phyloP scores from a whole-genome alignment of 176 grass and related monocot genomes.

The Oryza brachyantha region DNA sequence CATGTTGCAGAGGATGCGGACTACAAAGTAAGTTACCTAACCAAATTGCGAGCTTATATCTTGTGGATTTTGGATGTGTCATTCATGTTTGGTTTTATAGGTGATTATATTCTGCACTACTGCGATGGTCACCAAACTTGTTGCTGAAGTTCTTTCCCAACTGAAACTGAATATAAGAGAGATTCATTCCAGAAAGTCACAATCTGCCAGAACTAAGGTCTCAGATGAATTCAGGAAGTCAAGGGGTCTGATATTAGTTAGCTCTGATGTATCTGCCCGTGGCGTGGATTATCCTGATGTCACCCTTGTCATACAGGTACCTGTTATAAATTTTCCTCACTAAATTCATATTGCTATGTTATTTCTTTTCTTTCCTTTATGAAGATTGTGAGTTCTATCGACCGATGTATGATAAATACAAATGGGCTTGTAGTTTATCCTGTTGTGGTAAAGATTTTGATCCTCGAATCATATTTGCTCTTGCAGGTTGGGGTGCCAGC shows the following conservation, averaged over 20 bases:
- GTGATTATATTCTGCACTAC: slow-evolving; percentile 97
- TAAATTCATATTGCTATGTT: neutral
- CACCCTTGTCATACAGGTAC: slow-evolving; percentile 79
- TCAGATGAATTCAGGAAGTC: slow-evolving; percentile 90
- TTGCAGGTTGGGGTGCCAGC: slow-evolving; percentile 71
- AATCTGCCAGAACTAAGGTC: slow-evolving; percentile 82
- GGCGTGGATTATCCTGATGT: slow-evolving; percentile 97
- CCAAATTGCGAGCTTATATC: slow-evolving; percentile 3
- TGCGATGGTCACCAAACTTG: slow-evolving; percentile 85
- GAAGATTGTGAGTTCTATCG: neutral
- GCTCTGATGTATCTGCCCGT: slow-evolving; percentile 94
- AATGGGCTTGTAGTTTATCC: neutral
- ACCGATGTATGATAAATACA: neutral
- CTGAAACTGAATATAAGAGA: slow-evolving; percentile 82
- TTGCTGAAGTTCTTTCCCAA: slow-evolving; percentile 64
- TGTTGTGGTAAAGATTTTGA: neutral
- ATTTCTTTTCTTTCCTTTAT: neutral
- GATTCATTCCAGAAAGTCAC: slow-evolving; percentile 90
- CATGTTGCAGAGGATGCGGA: slow-evolving; percentile 73
- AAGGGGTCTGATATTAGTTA: slow-evolving; percentile 87
- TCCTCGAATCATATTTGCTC: slow-evolving; percentile 15
- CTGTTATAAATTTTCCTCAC: neutral
- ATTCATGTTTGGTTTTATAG: slow-evolving; percentile 49
- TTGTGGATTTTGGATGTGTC: neutral
- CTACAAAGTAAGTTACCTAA: slow-evolving; percentile 66